Base-by-base conservation (phyloP, 1,284 basidiomycete species). In the Cutaneotrichosporon spelunceum region DNA sequence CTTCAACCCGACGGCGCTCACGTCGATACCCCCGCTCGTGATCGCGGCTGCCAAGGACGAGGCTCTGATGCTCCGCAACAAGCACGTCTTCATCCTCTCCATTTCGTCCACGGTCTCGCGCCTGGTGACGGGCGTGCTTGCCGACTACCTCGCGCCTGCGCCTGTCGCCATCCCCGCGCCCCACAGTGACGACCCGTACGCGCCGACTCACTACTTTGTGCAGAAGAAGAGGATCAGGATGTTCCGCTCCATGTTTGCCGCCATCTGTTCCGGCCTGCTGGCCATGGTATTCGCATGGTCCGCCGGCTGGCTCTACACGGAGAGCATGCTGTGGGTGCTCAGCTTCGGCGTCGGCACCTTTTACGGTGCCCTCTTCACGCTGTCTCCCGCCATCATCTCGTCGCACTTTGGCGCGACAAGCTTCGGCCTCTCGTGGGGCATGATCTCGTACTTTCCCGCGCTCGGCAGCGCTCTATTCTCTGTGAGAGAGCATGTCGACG, bases 381-480 rank as follows among this genome's bases (percentile, higher is more conserved):
- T 79, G 11, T 73, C 72, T 9, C 74, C 75, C 9, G 73, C 74
- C 2, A 74, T 77, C 49, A 68, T 76, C 10, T 74, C 75, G 9
- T 67, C 75, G 11, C 78, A 78, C 63, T 79, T 76, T 53, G 78
- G 78, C 19, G 68, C 77, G 4, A 77, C 76, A 5, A 77, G 75
- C 64, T 79, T 79, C 55, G 78, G 78, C 54, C 65, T 79, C 2
- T 75, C 78, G 3, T 79, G 78, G 78, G 78, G 78, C 23, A 77
- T 78, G 74, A 68, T 79, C 27, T 78, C 75, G 39, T 79, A 79
- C 65, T 64, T 66, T 49, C 65, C 76, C 16, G 78, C 78, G 6
- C 62, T 77, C 3, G 78, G 78, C 16, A 75, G 77, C 1, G 72
- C 76, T 29, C 39, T 76, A 21, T 79, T 75, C 66, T 78, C 77